Conservation (phyloP, 805 yeast species). For the Ogataea neopini region DNA sequence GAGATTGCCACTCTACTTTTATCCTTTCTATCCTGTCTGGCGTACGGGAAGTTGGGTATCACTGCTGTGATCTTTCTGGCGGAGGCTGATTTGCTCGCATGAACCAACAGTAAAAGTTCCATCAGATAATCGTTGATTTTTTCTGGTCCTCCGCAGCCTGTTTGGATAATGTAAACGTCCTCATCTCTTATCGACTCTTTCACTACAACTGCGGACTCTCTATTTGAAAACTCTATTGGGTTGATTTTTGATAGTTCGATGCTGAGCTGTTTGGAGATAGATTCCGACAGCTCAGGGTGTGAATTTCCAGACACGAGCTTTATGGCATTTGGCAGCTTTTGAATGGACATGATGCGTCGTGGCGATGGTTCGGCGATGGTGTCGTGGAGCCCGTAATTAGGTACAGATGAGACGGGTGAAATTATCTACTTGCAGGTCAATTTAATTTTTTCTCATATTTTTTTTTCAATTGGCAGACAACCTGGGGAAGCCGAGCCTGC, state of each 20-base stretch:
- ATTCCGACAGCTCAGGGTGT: slow-evolving; percentile 79
- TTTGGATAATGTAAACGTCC: slow-evolving; percentile 82
- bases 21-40: slow-evolving; percentile 96
- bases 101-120: slow-evolving; percentile 86
- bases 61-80: slow-evolving; percentile 94
- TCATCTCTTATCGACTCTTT: slow-evolving; percentile 91
- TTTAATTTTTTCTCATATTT: neutral
- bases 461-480: neutral
- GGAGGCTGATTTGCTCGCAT: slow-evolving; percentile 95
- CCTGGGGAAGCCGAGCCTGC: neutral
- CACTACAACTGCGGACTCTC: slow-evolving; percentile 84
- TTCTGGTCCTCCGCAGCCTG: slow-evolving; percentile 80
- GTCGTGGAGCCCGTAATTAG: neutral
- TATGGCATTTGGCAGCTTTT: slow-evolving; percentile 44
- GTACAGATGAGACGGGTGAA: neutral
- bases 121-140: slow-evolving; percentile 79
- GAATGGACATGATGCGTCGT: slow-evolving; percentile 40
- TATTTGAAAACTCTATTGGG: slow-evolving; percentile 82
- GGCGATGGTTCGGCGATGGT: neutral
- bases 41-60: slow-evolving; percentile 94
- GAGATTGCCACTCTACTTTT: slow-evolving; percentile 96
- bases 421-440: neutral
- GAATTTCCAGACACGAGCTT: slow-evolving; percentile 65
- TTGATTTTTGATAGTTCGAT: slow-evolving; percentile 70
- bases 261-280: slow-evolving; percentile 66